Conservation (phyloP, 345 rosid species). For the Odontarrhena argentea region DNA sequence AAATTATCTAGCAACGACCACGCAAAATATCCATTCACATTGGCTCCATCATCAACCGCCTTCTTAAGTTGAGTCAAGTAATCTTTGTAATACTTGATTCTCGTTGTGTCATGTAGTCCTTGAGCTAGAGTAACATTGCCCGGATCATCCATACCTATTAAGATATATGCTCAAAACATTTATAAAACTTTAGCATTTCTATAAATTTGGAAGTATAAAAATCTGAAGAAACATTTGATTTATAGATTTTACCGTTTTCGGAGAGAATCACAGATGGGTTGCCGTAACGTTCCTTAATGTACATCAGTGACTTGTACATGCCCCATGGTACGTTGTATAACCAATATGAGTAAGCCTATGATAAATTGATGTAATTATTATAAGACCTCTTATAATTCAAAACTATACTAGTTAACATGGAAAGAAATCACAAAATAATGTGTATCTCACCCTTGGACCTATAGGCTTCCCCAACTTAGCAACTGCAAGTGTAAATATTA, state of each 20-base stretch:
- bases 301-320: slow-evolving; percentile 81
- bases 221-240: not conserved
- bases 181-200: not conserved
- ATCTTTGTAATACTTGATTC: slow-evolving; percentile 70
- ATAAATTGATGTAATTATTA: not conserved
- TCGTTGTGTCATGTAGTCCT: slow-evolving; percentile 76
- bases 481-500: slow-evolving; percentile 45
- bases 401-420: not conserved
- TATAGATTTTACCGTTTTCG: slow-evolving; percentile 68
- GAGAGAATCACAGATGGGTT: slow-evolving; percentile 82
- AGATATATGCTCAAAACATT: not conserved
- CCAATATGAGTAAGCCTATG: slow-evolving; percentile 86
- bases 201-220: not conserved
- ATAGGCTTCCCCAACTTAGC: slow-evolving; percentile 65
- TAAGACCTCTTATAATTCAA: not conserved
- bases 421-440: not conserved
- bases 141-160: slow-evolving; percentile 86
- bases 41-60: slow-evolving; percentile 82
- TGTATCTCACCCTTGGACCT: slow-evolving; percentile 67
- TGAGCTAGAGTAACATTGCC: slow-evolving; percentile 71
- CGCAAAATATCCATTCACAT: slow-evolving; percentile 80
- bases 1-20: slow-evolving; percentile 98
- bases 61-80: slow-evolving; percentile 84
- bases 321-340: slow-evolving; percentile 98
- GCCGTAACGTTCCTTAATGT: slow-evolving; percentile 85